phyloP scores from a whole-genome alignment of 2,329 filamentous ascomycete genomes.

The Sphaerulina vaccinii region DNA sequence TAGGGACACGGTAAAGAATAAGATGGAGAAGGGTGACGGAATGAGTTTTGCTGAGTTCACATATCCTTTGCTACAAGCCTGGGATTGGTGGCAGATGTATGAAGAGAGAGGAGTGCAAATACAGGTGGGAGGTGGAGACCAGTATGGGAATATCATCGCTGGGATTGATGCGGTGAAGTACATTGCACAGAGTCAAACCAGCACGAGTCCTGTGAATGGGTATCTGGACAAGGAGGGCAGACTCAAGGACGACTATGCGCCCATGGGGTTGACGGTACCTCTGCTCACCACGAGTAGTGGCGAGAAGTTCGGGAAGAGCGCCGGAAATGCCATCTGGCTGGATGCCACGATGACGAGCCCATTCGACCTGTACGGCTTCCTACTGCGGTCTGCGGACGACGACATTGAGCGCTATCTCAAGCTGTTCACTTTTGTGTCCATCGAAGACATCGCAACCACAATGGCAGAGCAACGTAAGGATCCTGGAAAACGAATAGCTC shows the following conservation, averaged over 20 bases:
- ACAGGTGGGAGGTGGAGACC: constrained; percentile 92
- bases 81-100: constrained; percentile 94
- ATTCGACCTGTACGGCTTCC: constrained; percentile 88
- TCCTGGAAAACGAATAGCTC: constrained; percentile 71
- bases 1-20: constrained; percentile 85
- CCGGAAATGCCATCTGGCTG: constrained; percentile 92
- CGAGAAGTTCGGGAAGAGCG: constrained; percentile 90
- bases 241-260: constrained; percentile 47
- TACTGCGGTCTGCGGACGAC: constrained; percentile 76
- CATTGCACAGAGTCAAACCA: constrained; percentile 54
- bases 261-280: constrained; percentile 86
- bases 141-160: constrained; percentile 92
- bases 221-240: constrained; percentile 37
- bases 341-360: constrained; percentile 74
- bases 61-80: constrained; percentile 90
- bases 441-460: constrained; percentile 63
- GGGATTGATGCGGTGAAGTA: constrained; percentile 83
- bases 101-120: constrained; percentile 67
- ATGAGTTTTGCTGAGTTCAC: constrained; percentile 93
- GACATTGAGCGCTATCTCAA: constrained; percentile 81
- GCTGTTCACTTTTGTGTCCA: constrained; percentile 84
- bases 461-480: constrained; percentile 68
- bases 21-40: constrained; percentile 80
- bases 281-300: constrained; percentile 82
- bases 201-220: constrained; percentile 4